Conservation (phyloP, 176 grass and related monocot genomes). For the Tillandsia fasciculata region DNA sequence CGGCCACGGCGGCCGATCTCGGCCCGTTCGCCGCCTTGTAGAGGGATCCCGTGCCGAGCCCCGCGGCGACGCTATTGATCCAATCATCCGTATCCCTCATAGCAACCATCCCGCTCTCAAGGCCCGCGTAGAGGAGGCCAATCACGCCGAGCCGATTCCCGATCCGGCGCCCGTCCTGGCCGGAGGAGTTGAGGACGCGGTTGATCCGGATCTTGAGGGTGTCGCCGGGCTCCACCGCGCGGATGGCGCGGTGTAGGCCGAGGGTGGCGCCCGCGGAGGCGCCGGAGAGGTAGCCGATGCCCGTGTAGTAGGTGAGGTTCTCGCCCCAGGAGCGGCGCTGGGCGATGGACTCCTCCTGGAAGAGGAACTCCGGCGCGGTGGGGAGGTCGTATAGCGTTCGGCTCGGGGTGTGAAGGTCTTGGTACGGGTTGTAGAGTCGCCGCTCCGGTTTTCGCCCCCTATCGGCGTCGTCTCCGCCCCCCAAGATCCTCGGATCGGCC, state of each 20-base stretch:
- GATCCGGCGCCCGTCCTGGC: conserved; percentile 51
- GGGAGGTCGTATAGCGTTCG: conserved; percentile 55
- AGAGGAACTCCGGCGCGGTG: conserved; percentile 71
- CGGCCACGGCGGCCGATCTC: conserved; percentile 37
- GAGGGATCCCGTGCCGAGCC: conserved; percentile 41
- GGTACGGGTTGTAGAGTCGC: conserved; percentile 36
- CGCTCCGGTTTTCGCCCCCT: neutral
- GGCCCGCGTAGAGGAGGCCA: conserved; percentile 40
- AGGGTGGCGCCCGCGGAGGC: conserved; percentile 16
- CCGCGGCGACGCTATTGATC: conserved; percentile 60
- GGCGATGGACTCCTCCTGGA: conserved; percentile 33
- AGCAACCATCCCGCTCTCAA: conserved; percentile 43
- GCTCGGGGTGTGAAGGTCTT: conserved; percentile 33
- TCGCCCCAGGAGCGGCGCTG: conserved; percentile 37
- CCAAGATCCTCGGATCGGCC: too few species aligned
- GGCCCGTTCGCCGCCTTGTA: conserved; percentile 32
- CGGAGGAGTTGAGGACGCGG: conserved; percentile 51
- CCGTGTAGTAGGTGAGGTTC: conserved; percentile 42
- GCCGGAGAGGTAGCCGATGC: conserved; percentile 37
- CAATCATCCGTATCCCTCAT: conserved; percentile 50
- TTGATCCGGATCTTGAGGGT: conserved; percentile 55
- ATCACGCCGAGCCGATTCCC: conserved; percentile 49
- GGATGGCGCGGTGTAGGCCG: conserved; percentile 34
- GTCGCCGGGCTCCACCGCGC: conserved; percentile 41
- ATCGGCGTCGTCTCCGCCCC: conserved; percentile 4